A percentile compares a stretch with the other conserved stretches of the same genome.
phyloP scores from a whole-genome alignment of 164 flowering plant species.

The Paratinospora sagittata region DNA sequence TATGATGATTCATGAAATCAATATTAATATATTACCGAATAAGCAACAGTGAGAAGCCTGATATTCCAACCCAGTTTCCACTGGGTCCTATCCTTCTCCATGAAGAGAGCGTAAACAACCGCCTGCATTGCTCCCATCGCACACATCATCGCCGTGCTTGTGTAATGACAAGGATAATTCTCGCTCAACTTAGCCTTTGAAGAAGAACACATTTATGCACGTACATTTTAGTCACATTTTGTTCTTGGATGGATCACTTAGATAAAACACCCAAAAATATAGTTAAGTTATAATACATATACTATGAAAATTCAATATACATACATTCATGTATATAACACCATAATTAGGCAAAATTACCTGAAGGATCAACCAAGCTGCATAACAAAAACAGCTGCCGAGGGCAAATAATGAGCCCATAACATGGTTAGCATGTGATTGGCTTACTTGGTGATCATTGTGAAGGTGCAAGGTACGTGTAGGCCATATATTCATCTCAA shows the following conservation, averaged over 20 bases:
- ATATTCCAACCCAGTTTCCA: conserved; percentile 54
- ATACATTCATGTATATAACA: no score
- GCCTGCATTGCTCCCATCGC: conserved; percentile 31
- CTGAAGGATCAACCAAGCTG: conserved; percentile 45
- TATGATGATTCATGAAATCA: no score
- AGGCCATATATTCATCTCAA: conserved; percentile 35
- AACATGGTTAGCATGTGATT: conserved; percentile 20
- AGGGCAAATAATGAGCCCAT: conserved; percentile 30
- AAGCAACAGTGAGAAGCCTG: conserved; percentile 36
- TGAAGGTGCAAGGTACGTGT: conserved; percentile 8
- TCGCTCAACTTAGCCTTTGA: conserved; percentile 35
- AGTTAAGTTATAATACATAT: no score
- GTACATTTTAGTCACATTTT: no score
- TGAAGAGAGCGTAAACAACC: conserved; percentile 23
- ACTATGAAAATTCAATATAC: no score
- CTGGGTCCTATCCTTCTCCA: conserved; percentile 30
- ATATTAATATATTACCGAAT: conserved; percentile 33
- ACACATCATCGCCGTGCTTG: conserved; percentile 41
- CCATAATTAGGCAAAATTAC: conserved; percentile 17
- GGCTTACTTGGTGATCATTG: not conserved
- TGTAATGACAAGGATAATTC: conserved; percentile 37
- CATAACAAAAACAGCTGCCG: conserved; percentile 28
- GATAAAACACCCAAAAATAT: no score
- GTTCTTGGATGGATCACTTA: no score
- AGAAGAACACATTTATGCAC: no score